A percentile compares a stretch with the other conserved stretches of the same genome.
These are phyloP conservation scores for Agaricus sinodeliciosus DNA, from an alignment of 768 basidiomycete species.

Conservation along the genomic window DNA sequence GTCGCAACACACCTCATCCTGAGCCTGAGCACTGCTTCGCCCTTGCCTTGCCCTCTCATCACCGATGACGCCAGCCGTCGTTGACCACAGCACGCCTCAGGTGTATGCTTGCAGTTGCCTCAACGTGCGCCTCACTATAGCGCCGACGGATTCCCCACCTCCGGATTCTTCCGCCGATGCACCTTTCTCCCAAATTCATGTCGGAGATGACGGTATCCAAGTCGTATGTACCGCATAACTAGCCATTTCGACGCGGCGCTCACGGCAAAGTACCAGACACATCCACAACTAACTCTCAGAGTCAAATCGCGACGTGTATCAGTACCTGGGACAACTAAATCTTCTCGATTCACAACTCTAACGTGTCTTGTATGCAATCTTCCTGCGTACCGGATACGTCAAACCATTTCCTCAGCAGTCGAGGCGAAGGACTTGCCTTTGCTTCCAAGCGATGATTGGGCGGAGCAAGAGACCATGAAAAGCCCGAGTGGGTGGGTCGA, in stretches of 20 bases:
- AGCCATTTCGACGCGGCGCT: slow-evolving; percentile 1
- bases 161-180: slow-evolving; percentile 28
- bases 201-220: slow-evolving; percentile 59
- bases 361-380: slow-evolving; percentile 66
- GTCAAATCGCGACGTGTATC: slow-evolving; percentile 40
- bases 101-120: slow-evolving; percentile 63
- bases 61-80: slow-evolving; percentile 24
- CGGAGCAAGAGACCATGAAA: slow-evolving; percentile 64
- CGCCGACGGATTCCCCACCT: slow-evolving; percentile 24
- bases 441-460: slow-evolving; percentile 70
- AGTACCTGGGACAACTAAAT: slow-evolving; percentile 39
- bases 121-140: slow-evolving; percentile 53
- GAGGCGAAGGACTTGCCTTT: slow-evolving; percentile 59
- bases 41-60: slow-evolving; percentile 9
- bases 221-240: slow-evolving; percentile 40
- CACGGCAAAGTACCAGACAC: slow-evolving; percentile 34
- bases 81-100: slow-evolving; percentile 14
- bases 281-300: slow-evolving; percentile 67
- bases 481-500: slow-evolving; percentile 71
- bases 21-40: slow-evolving; percentile 16
- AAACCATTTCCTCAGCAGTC: slow-evolving; percentile 48
- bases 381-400: slow-evolving; percentile 62
- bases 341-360: slow-evolving; percentile 54
- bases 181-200: slow-evolving; percentile 49
- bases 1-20: slow-evolving; percentile 14